phyloP scores from a whole-genome alignment of 2,329 filamentous ascomycete species.

The Colletotrichum sidae region DNA sequence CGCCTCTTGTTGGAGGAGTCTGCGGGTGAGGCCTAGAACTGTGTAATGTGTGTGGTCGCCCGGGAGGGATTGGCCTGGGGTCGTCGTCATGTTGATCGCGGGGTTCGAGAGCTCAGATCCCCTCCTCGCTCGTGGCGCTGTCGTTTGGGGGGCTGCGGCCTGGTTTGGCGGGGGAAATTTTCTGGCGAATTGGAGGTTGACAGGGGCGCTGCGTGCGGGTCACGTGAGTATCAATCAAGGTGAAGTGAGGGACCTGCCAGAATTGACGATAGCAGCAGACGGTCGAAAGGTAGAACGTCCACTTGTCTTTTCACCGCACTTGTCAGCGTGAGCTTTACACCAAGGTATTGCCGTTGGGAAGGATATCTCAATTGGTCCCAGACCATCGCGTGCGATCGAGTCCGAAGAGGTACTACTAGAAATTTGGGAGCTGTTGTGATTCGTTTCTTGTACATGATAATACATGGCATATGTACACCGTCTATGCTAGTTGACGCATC shows the following conservation, averaged over 20 bases:
- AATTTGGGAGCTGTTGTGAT: constrained; percentile 18
- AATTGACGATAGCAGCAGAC: background rate
- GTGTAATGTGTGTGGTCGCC: constrained; percentile 67
- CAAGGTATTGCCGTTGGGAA: too few relatives aligned
- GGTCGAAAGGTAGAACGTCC: too few relatives aligned
- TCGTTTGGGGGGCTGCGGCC: constrained; percentile 1
- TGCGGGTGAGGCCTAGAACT: constrained; percentile 66
- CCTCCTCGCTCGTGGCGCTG: background rate
- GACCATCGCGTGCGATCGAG: too few relatives aligned
- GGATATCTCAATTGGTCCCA: too few relatives aligned
- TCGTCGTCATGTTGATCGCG: constrained; percentile 27
- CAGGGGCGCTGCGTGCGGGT: constrained; percentile 10
- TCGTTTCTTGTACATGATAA: constrained; percentile 39
- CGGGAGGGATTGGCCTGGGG: constrained; percentile 31
- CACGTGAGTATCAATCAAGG: constrained; percentile 27
- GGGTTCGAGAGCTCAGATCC: background rate
- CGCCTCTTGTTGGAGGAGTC: constrained; percentile 56
- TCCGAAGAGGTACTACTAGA: background rate
- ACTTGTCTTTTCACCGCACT: too few relatives aligned
- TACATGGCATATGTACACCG: constrained; percentile 38
- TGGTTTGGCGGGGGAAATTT: constrained; percentile 25
- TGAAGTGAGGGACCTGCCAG: background rate
- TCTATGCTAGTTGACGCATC: constrained; percentile 18
- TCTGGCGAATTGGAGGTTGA: constrained; percentile 28
- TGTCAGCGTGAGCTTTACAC: too few relatives aligned